Percentiles rank a stretch among this genome's conserved stretches.
These are phyloP conservation scores for Hygrocybe punicea DNA, from an alignment of 768 basidiomycete genomes.

Conservation along the genomic window DNA sequence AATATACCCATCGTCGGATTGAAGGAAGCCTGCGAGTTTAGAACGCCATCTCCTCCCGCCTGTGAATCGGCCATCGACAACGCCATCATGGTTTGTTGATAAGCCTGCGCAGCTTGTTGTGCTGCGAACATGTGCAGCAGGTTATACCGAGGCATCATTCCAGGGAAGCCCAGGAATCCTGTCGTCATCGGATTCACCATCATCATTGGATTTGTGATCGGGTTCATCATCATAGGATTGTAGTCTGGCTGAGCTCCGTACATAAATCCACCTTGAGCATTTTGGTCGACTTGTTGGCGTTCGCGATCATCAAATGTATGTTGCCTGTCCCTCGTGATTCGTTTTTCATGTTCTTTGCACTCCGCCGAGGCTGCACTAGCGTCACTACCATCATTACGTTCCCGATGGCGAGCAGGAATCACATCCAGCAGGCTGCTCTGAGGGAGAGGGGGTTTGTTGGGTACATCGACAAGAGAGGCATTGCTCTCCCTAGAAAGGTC, in stretches of 20 bases:
- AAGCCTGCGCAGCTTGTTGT: slow-evolving; percentile 80
- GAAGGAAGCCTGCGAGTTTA: slow-evolving; percentile 33
- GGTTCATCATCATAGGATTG: slow-evolving; percentile 74
- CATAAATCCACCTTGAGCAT: slow-evolving; percentile 74
- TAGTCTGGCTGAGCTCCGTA: slow-evolving; percentile 54
- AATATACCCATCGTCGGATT: slow-evolving; percentile 53
- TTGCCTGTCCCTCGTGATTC: slow-evolving; percentile 88
- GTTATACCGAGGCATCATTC: slow-evolving; percentile 57
- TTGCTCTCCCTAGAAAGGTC: slow-evolving; percentile 90
- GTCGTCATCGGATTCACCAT: slow-evolving; percentile 37
- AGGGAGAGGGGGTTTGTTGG: slow-evolving; percentile 89
- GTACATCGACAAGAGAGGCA: slow-evolving; percentile 91
- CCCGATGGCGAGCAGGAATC: slow-evolving; percentile 91
- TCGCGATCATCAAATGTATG: slow-evolving; percentile 90
- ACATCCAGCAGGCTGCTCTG: slow-evolving; percentile 97
- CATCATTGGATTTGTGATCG: slow-evolving; percentile 56
- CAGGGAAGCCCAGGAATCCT: slow-evolving; percentile 47
- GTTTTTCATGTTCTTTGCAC: slow-evolving; percentile 88
- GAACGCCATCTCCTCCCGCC: slow-evolving; percentile 50
- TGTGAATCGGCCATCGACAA: slow-evolving; percentile 73
- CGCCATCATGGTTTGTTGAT: slow-evolving; percentile 88
- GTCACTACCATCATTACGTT: slow-evolving; percentile 91
- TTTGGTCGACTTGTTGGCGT: slow-evolving; percentile 84
- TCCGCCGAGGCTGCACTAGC: slow-evolving; percentile 93
- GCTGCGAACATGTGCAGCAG: slow-evolving; percentile 85